Evolutionary conservation across 2,329 filamentous ascomycete genomes (phyloP), one percentile per base, ranked within the genome.

Genomic region (Penicillium digitatum): DNA sequence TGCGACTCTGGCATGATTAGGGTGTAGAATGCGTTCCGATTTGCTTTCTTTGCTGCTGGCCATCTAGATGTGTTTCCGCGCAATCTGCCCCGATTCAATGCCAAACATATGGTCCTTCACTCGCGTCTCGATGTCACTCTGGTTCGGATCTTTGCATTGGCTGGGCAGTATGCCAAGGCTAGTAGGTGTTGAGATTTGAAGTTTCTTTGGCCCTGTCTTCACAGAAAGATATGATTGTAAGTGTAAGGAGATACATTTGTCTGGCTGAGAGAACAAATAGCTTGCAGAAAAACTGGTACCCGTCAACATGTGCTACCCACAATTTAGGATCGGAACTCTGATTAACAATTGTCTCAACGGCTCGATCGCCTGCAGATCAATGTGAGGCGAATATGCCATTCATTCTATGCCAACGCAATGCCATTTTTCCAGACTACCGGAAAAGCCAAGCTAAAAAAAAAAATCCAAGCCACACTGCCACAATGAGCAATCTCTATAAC

Each of bases 301-400:
- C 9, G 9, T n/a, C 12, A 22, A 31, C n/a, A 20, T 22, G 22
- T n/a, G 27, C 20, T 20, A 39, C 18, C 8, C 42, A 27, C 10
- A 27, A 22, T 1, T 3, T 26, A 24, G 26, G 5, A 52, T 39
- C 20, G 24, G 40, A 32, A 42, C 16, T 48, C 9, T 16, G 35
- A 20, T 31, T 37, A 6, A 20, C 10, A 48, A 35, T 48, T 27
- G 16, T 27, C 27, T 22, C 12, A 38, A 35, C 22, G 12, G 34
- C 31, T 39, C 22, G 44, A 49, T 54, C 37, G 16, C 1, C 29
- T 10, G 37, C 37, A 48, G 44, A 54, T 54, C 51, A 35, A 49
- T 35, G n/a, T 46, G 34, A 52, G 35, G 16, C 10, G 22, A 18
- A 18, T 9, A 39, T 31, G 14, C 18, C 11, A 32, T 2, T 8